Evolutionary conservation across 1,284 basidiomycete genomes (phyloP), one percentile per base, ranked within the genome.

Genomic region (Abortiporus biennis): DNA sequence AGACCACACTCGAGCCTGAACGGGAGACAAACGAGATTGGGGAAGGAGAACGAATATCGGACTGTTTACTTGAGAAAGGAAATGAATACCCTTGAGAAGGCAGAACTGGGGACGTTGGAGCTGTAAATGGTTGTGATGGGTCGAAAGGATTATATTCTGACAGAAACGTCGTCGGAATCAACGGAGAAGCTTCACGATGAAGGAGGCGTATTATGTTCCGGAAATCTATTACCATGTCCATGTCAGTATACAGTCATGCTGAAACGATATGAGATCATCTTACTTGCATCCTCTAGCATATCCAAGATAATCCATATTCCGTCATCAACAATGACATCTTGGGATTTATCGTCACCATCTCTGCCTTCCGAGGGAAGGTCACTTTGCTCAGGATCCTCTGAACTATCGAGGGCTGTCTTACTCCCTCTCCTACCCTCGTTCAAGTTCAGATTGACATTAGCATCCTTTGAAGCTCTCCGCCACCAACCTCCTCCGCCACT

Each of bases 251-350:
- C 25, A 36, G 15, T 29, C 31, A 45, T 46, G 21, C n/a, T 36
- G 35, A 42, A 43, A 46, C 44, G 31, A 22, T 6, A 9, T 13
- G 15, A 22, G 24, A 20, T 9, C 16, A 40, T 21, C 13, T 31
- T 22, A 24, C 12, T 27, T 17, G 15, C n/a, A 23, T 27, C n/a
- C 6, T 16, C 12, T 4, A 25, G 29, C 17, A 31, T 4, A 51
- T 83, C 78, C 20, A 84, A 54, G 2, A 80, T 65, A 23, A 83
- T 63, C 74, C 76, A 80, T 36, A 77, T 71, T 0, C 68, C 62
- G 22, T 57, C 52, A 12, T 43, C 42, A 4, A 17, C 24, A 20
- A n/a, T n/a, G 35, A 20, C 16, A 11, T 33, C n/a, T 43, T 21
- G 6, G 24, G 3, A 42, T 24, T n/a, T n/a, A n/a, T n/a, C n/a